Conservation (phyloP, 768 basidiomycete species). For the Coprinopsis sp. region DNA sequence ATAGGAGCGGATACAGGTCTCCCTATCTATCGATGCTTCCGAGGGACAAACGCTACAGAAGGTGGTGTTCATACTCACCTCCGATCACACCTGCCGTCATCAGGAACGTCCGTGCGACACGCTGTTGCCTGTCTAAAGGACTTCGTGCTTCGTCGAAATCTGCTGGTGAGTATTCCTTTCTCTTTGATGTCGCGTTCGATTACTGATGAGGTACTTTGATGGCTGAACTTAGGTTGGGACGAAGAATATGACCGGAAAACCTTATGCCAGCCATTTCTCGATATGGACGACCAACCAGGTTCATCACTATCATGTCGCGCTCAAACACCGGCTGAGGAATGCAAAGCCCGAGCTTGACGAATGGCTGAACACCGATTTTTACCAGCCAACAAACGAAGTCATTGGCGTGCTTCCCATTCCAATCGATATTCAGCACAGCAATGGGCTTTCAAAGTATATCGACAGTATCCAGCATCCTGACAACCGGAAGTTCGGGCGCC, state of each 20-base stretch:
- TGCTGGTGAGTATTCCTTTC: slow-evolving; percentile 13
- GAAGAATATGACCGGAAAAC: neutral
- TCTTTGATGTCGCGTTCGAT: neutral
- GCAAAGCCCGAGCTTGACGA: neutral
- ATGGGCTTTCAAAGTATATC: slow-evolving; percentile 15
- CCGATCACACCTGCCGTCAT: too few relatives aligned
- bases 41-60: too few relatives aligned
- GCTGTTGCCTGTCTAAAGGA: slow-evolving; percentile 18
- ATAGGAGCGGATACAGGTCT: slow-evolving; percentile 17
- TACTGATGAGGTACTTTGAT: too few relatives aligned
- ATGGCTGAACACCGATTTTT: slow-evolving; percentile 21
- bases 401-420: slow-evolving; percentile 20
- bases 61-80: too few relatives aligned
- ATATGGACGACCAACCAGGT: slow-evolving; percentile 3
- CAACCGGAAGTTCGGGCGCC: too few relatives aligned
- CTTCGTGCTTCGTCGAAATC: too few relatives aligned
- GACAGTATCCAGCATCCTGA: slow-evolving; percentile 6
- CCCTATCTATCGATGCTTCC: too few relatives aligned
- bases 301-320: neutral
- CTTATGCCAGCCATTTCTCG: neutral
- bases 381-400: too few relatives aligned
- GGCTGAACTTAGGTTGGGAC: neutral
- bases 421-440: neutral
- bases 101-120: slow-evolving; percentile 19
- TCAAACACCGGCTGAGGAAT: neutral